These are phyloP conservation scores for Alternaria sp. DNA, from an alignment of 2,329 filamentous ascomycete genomes.

Conservation along the genomic window DNA sequence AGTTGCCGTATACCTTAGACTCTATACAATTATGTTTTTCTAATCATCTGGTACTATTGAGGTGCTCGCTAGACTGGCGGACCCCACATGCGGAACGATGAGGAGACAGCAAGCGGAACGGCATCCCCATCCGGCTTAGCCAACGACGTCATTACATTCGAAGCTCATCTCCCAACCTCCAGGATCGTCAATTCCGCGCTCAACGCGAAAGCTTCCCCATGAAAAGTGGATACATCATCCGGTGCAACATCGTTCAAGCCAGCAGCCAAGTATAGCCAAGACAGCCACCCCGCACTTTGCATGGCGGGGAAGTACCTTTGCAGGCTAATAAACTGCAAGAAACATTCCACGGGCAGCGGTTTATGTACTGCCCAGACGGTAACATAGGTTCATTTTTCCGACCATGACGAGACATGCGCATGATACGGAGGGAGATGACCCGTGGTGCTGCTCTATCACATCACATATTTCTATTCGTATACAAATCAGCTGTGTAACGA, in stretches of 20 bases:
- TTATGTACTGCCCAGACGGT: constrained; percentile 18
- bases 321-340: constrained; percentile 4
- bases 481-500: constrained; percentile 9
- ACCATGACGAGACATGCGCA: constrained; percentile 8
- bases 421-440: constrained; percentile 12
- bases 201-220: constrained; percentile 4
- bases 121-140: not conserved
- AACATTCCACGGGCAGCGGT: constrained; percentile 10
- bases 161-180: not conserved
- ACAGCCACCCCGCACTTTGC: constrained; percentile 33
- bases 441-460: not conserved
- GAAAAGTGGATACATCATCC: not conserved
- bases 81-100: constrained; percentile 9
- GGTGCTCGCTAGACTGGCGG: not conserved
- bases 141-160: constrained; percentile 8
- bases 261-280: constrained; percentile 26
- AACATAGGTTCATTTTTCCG: constrained; percentile 16
- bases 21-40: not conserved
- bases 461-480: not conserved
- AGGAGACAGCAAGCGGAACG: constrained; percentile 11
- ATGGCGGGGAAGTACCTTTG: constrained; percentile 24
- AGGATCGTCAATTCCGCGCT: constrained; percentile 7
- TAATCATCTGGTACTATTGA: not conserved
- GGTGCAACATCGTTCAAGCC: constrained; percentile 6
- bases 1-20: not conserved